These are phyloP conservation scores for Funneliformis mosseae DNA, from an alignment of 192 early-diverging fungal genomes.

Conservation along the genomic window DNA sequence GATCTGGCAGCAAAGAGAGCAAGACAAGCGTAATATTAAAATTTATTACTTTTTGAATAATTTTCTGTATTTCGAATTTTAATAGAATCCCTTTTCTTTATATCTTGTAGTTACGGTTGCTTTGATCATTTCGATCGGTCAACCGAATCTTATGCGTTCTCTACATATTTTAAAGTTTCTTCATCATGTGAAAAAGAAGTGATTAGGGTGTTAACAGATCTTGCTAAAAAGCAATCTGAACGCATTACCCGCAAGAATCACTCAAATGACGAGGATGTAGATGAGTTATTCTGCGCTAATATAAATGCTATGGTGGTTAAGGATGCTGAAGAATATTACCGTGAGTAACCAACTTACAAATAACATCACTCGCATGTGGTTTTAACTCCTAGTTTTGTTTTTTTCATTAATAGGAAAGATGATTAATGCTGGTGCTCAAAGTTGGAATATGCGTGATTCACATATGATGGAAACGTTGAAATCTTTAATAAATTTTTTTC, in stretches of 20 bases:
- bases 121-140: slow-evolving; percentile 11
- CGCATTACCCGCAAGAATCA: not conserved
- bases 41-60: not conserved
- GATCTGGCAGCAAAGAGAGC: not conserved
- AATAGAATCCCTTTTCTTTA: not conserved
- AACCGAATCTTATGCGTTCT: slow-evolving; percentile 1
- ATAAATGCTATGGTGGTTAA: slow-evolving; percentile 15
- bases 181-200: slow-evolving; percentile 21
- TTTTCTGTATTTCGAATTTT: not conserved
- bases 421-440: not conserved
- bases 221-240: not conserved
- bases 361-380: too few species aligned
- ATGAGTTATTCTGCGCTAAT: slow-evolving; percentile 8
- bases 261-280: not conserved
- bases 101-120: slow-evolving; percentile 2
- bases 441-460: slow-evolving; percentile 11
- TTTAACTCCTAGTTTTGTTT: too few species aligned
- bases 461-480: slow-evolving; percentile 5
- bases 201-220: not conserved
- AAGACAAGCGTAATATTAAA: not conserved
- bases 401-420: not conserved
- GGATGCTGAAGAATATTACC: slow-evolving; percentile 22
- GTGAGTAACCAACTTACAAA: not conserved
- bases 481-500: not conserved
- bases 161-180: not conserved